These are phyloP conservation scores for Herpetospermum pedunculosum DNA, from an alignment of 306 rosid genomes.

Conservation along the genomic window DNA sequence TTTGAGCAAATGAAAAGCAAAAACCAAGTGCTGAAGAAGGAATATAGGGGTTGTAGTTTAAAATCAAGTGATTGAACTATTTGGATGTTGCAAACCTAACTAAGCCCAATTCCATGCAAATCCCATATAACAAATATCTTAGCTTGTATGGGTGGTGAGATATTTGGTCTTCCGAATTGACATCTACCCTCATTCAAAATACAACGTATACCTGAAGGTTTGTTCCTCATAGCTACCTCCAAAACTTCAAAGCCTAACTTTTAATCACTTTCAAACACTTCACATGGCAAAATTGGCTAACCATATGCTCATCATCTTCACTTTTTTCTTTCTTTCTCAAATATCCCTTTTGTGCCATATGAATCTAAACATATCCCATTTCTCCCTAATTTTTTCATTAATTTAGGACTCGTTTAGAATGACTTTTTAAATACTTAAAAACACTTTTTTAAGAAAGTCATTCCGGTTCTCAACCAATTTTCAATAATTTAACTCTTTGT, in stretches of 20 bases:
- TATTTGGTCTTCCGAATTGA: constrained; percentile 29
- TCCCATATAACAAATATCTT: background rate
- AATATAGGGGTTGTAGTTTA: background rate
- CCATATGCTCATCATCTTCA: constrained; percentile 9
- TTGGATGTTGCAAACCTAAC: constrained; percentile 2
- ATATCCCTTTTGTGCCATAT: background rate
- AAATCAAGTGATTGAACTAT: background rate
- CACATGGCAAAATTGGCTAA: constrained; percentile 38
- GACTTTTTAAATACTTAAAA: no score
- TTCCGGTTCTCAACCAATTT: background rate
- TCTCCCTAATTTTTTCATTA: no score
- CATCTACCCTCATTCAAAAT: constrained; percentile 33
- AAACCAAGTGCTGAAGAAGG: background rate
- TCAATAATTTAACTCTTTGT: background rate
- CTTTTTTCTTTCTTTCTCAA: background rate
- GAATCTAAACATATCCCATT: no score
- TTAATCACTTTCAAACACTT: constrained; percentile 32
- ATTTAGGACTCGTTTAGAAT: no score
- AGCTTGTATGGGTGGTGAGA: background rate
- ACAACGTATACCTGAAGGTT: constrained; percentile 59
- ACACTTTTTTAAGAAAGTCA: no score
- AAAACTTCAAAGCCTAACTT: constrained; percentile 48
- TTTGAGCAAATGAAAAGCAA: background rate
- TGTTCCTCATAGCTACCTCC: constrained; percentile 34
- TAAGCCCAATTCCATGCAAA: background rate